These are phyloP conservation scores for Sanghuangporus sanghuang DNA, from an alignment of 1,284 basidiomycete species.

Conservation along the genomic window DNA sequence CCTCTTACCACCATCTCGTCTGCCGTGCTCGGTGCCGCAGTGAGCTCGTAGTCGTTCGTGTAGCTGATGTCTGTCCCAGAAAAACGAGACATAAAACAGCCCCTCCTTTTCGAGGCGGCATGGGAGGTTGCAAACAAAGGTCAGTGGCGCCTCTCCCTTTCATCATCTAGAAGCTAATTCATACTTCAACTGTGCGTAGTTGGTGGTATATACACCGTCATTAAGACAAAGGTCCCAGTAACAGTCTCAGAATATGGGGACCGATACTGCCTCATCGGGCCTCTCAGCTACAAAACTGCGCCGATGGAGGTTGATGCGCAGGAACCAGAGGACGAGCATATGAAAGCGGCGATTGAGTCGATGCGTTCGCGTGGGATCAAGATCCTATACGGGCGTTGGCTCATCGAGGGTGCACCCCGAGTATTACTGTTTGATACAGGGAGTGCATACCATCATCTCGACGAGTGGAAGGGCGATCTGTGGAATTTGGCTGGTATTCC, in stretches of 20 bases:
- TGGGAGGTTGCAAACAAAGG: slow-evolving; percentile 94
- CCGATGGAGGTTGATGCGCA: slow-evolving; percentile 97
- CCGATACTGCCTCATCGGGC: slow-evolving; percentile 90
- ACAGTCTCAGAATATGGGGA: slow-evolving; percentile 92
- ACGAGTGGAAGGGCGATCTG: slow-evolving; percentile 98
- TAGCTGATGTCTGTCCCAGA: slow-evolving; percentile 16
- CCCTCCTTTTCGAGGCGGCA: slow-evolving; percentile 84
- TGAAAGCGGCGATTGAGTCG: slow-evolving; percentile 63
- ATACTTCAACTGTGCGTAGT: slow-evolving; percentile 38
- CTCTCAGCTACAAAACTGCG: slow-evolving; percentile 94
- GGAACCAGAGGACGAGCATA: slow-evolving; percentile 70
- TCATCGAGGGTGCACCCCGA: slow-evolving; percentile 92
- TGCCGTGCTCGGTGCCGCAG: background rate
- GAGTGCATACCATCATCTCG: slow-evolving; percentile 81
- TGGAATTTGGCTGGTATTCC: slow-evolving; percentile 99
- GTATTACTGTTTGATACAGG: slow-evolving; percentile 96
- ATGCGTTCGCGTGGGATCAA: slow-evolving; percentile 92
- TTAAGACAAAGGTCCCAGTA: slow-evolving; percentile 98
- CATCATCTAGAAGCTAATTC: slow-evolving; percentile 10
- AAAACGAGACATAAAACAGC: slow-evolving; percentile 72
- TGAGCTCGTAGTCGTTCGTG: background rate
- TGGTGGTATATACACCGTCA: slow-evolving; percentile 98
- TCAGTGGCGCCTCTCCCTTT: slow-evolving; percentile 18
- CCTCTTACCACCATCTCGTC: background rate
- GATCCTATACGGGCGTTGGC: slow-evolving; percentile 93